Conservation (phyloP, 345 rosid genomes). For the Populus alba region DNA sequence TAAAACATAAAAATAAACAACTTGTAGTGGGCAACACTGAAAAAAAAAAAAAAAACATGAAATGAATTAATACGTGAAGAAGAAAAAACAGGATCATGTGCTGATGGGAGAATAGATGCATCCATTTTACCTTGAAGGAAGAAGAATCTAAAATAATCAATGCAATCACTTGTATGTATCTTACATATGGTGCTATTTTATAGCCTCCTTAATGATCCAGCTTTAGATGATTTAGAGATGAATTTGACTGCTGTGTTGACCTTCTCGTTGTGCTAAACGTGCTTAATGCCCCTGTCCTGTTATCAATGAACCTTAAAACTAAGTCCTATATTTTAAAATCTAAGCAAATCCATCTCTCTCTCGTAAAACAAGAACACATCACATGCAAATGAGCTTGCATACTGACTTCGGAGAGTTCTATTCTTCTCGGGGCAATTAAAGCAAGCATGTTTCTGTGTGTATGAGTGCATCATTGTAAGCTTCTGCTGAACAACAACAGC, state of each 20-base stretch:
- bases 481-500: no score
- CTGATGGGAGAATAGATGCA: neutral
- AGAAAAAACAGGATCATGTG: neutral
- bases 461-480: neutral
- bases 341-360: neutral
- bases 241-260: neutral
- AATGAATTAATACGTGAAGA: neutral
- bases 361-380: neutral
- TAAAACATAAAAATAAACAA: no score
- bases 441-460: neutral
- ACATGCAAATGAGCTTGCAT: neutral
- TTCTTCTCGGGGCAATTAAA: neutral
- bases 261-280: neutral
- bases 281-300: neutral
- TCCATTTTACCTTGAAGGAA: neutral
- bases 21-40: neutral
- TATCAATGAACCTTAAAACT: neutral
- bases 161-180: no score
- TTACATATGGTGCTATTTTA: no score
- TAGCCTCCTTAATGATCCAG: neutral
- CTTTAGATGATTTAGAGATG: neutral
- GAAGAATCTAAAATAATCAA: neutral
- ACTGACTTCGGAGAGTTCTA: neutral
- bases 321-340: neutral
- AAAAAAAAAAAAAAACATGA: neutral